Base-by-base conservation (phyloP, 2,329 filamentous ascomycete species). In the Aspergillus sp. region DNA sequence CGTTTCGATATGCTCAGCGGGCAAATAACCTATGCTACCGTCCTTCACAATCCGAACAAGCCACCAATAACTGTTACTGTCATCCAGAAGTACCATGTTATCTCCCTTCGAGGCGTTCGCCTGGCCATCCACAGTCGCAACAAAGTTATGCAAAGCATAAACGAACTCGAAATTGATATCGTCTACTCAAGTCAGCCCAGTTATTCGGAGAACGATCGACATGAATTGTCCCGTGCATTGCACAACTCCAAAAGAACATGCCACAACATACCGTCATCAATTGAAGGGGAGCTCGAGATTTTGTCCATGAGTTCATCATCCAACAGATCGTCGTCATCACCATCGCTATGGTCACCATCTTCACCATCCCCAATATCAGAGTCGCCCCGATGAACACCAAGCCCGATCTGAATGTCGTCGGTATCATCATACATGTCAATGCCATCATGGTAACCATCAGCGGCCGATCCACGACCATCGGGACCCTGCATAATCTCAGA, bases 11-110 rank as follows among this genome's bases (percentile, higher is more conserved):
- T 99, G 95, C 75, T 99, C 95, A 49, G 95, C 95, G 50, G 95
- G 95, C 55, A 99, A 81, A 71, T 99, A 99, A 44, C 93, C 93
- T 96, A 37, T 99, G 73, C 92, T 98, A 74, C 90, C 96, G 76
- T 99, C 95, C 75, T 98, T 98, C 53, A 98, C 93, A 46, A 99
- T 90, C 64, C 93, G 85, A 13, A 99, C 95, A 60, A 99, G 85
- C 95, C 95, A 99, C 95, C 95, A 99, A 75, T 99, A 99, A 77
- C 93, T 98, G 79, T 99, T 99, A 78, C 92, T 98, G 70, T 99
- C 95, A 70, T 99, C 95, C 20, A 99, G 84, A 63, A 99, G 82
- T 54, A 98, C 93, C 95, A 99, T 99, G 13, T 93, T 98, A 71
- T 99, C 95, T 51, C 95, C 95, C 77, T 99, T 99, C 34, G 91